Base-by-base conservation (phyloP, 2,329 filamentous ascomycete species). In the Pezicula neosporulosa region DNA sequence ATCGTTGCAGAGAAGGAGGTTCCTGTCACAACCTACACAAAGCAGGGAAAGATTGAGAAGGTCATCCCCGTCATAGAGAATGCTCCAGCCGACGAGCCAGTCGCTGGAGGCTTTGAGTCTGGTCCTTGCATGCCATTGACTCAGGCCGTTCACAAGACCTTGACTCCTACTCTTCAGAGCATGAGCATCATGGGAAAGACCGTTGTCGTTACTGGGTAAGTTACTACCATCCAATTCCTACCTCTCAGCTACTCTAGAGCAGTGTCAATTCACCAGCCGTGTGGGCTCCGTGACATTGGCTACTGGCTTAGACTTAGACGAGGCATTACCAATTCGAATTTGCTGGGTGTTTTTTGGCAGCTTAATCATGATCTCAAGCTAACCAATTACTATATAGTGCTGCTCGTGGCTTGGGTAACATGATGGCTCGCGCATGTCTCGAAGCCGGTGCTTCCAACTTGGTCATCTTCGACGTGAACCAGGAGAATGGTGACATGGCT, bases 391-490 rank as follows among this genome's bases (percentile, higher is more conserved):
- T 30, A 30, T 44, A 43, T 53, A 86, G 86, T 65, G 88, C 85
- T 68, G 88, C 86, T 56, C 85, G 87, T 62, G 87, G 88, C 65
- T 77, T 92, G 6, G 88, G 88, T 46, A 89, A 88, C 77, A 78
- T 86, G 73, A 91, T 91, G 85, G 87, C 87, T 44, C 82, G 86
- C 55, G 88, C 86, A 50, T 85, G 88, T 57, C 83, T 86, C 45
- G 87, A 92, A 72, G 87, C 86, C 48, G 87, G 88, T 52, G 84
- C 86, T 46, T 84, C 86, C 71, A 83, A 83, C 46, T 79, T 91
- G 50, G 78, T 86, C 64, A 87, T 91, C 65, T 84, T 92, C 64
- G 87, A 91, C 62, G 84, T 87, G 59, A 88, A 90, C 74, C 82
- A 88, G 70, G 82, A 89, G 60, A 77, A 89, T 13, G 88, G 87